phyloP scores from a whole-genome alignment of 2,329 filamentous ascomycete genomes.

The Fusarium protoensiforme region DNA sequence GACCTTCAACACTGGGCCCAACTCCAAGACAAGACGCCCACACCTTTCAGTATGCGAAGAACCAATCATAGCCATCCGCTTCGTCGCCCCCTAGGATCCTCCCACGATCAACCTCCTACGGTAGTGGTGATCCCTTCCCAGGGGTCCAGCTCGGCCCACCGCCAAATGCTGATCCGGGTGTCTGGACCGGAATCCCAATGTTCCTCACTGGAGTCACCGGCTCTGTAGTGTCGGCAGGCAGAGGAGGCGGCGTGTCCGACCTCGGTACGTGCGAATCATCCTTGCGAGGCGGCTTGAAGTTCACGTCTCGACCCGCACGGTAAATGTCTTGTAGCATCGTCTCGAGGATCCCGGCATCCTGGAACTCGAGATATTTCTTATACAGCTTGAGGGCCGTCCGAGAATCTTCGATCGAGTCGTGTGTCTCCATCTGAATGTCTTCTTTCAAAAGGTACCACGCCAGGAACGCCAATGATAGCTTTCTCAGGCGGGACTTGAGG shows the following conservation, averaged over 20 bases:
- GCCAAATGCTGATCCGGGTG: conserved; percentile 52
- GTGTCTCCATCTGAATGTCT: conserved; percentile 90
- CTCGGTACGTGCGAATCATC: conserved; percentile 58
- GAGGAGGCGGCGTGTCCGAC: conserved; percentile 67
- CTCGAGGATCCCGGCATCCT: conserved; percentile 85
- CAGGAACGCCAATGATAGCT: conserved; percentile 89
- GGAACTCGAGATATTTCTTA: conserved; percentile 88
- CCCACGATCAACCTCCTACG: conserved; percentile 23
- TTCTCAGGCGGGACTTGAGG: conserved; percentile 82
- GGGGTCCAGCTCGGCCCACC: conserved; percentile 57
- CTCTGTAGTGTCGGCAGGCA: conserved; percentile 51
- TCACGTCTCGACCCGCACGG: conserved; percentile 58
- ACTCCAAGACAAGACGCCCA: not conserved
- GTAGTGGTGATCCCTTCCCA: conserved; percentile 56
- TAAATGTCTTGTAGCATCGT: conserved; percentile 91
- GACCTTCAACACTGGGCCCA: not conserved
- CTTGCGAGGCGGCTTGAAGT: conserved; percentile 63
- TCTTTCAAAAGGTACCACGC: conserved; percentile 93
- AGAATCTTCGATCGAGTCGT: conserved; percentile 96
- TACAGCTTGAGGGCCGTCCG: conserved; percentile 89
- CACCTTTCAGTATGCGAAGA: not conserved
- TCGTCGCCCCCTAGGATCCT: not conserved
- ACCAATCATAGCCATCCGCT: not conserved
- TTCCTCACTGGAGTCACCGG: conserved; percentile 62
- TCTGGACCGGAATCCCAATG: conserved; percentile 46